Base-by-base conservation (phyloP, 2,329 filamentous ascomycete genomes). In the Orbilia oligospora region DNA sequence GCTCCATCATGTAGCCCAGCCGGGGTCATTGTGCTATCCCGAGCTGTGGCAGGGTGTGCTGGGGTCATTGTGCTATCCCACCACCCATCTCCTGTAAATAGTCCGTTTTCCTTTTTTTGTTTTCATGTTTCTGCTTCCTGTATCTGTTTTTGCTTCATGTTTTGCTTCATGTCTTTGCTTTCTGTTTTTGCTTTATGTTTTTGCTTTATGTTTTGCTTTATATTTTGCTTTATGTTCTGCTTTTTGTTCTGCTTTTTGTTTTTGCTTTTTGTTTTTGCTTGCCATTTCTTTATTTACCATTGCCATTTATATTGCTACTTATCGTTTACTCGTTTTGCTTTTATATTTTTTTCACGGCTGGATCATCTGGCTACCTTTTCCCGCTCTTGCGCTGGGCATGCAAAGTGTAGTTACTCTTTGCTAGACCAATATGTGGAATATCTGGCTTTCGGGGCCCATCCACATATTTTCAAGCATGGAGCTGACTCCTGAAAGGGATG, bases 21-120 rank as follows among this genome's bases (percentile, higher is more conserved):
- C 49, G 49, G 12, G 22, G 49, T 53, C 49, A 53, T 51, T 51
- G 48, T 20, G 48, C 48, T 51, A 51, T 27, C 48, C 12, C 48
- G 48, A 22, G 48, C 48, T 27, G 48, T 48, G n/a, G 44, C 18
- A 51, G 18, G 48, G 48, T 22, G 48, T 51, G 48, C 6, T 51
- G 18, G 48, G 48, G 48, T 51, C 48, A 51, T 53, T 53, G 49
- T 27, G 49, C 49, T 53, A 53, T 53, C 49, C 24, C 20, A 53
- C 24, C 49, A 53, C 22, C 49, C 9, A 53, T 53, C 22, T 53
- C 8, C 12, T 53, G 49, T 53, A 30, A 5, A 53, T 27, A 30
- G 49, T 16, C 12, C 22, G 18, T 24, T 49, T 41, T 41, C 14
- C 38, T 16, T 41, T 41, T 41, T 5, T 41, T 41, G 38, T 41